Evolutionary conservation across 2,329 filamentous ascomycete genomes (phyloP).

Genomic region (Shiraia sp.): DNA sequence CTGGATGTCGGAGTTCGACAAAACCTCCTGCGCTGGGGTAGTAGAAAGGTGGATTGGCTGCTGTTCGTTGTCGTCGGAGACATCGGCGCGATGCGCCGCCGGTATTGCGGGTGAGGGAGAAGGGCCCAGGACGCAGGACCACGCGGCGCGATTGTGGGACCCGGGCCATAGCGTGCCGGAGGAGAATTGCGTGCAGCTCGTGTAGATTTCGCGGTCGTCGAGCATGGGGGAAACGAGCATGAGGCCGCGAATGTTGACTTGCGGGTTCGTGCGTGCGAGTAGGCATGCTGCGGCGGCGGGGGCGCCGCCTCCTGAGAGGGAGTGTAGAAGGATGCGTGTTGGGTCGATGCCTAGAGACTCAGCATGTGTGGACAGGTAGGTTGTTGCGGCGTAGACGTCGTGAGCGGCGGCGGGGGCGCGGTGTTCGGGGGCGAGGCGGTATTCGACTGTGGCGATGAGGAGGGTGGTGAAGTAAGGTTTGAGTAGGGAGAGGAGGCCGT

Average conservation of each 20-base stretch:
- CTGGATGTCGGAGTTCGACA: no score
- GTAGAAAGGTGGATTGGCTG: no score
- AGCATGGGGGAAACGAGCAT: no score
- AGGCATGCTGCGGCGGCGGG: constrained; percentile 47
- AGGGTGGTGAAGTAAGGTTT: constrained; percentile 18
- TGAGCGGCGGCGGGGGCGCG: constrained; percentile 45
- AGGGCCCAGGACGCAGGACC: constrained; percentile 47
- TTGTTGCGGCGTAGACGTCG: constrained; percentile 20
- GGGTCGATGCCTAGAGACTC: constrained; percentile 48
- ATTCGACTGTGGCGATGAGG: constrained; percentile 38
- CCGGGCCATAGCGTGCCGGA: constrained; percentile 40
- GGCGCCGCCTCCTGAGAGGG: constrained; percentile 51
- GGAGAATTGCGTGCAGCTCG: constrained; percentile 39
- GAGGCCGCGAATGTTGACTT: no score
- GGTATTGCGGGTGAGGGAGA: not conserved
- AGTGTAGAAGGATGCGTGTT: constrained; percentile 46
- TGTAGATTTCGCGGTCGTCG: constrained; percentile 48
- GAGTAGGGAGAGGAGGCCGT: constrained; percentile 28
- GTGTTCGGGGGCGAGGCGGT: constrained; percentile 51
- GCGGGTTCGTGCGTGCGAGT: constrained; percentile 42
- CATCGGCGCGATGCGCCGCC: constrained; percentile 2
- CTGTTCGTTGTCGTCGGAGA: no score
- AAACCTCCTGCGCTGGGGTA: no score
- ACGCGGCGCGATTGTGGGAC: constrained; percentile 48
- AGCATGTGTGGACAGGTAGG: constrained; percentile 41